Percentiles rank a stretch among this genome's conserved stretches.
phyloP scores from a whole-genome alignment of 2,329 filamentous ascomycete genomes.

The Pseudogymnoascus sp. region DNA sequence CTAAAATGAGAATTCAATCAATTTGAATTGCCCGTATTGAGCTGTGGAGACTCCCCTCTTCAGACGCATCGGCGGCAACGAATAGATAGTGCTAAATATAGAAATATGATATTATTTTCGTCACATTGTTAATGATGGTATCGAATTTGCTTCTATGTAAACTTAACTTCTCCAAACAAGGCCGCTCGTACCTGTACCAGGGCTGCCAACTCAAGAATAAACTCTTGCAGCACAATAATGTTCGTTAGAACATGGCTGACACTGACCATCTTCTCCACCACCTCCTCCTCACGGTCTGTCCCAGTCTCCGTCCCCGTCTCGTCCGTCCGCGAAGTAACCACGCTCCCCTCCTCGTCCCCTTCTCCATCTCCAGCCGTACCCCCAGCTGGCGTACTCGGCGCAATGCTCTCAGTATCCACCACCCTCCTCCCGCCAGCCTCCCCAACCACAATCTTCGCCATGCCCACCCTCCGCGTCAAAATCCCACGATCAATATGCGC shows the following conservation, averaged over 20 bases:
- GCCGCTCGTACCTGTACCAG: conserved; percentile 66
- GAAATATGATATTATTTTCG: not conserved
- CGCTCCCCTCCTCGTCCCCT: conserved; percentile 15
- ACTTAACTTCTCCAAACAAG: conserved; percentile 68
- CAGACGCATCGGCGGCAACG: not conserved
- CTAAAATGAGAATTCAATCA: not conserved
- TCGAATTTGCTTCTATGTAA: conserved; percentile 31
- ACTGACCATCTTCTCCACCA: conserved; percentile 40
- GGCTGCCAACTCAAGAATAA: conserved; percentile 67
- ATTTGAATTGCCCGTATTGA: not conserved
- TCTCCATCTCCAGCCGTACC: conserved; percentile 21
- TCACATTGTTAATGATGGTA: not conserved
- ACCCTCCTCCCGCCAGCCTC: not conserved
- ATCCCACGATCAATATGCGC: conserved; percentile 57
- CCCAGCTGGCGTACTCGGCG: conserved; percentile 11
- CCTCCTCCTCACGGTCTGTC: conserved; percentile 20
- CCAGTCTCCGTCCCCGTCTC: conserved; percentile 16
- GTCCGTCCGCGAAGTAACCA: conserved; percentile 10
- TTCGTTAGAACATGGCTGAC: conserved; percentile 75
- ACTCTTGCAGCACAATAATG: conserved; percentile 69
- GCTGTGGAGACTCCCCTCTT: not conserved
- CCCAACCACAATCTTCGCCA: conserved; percentile 29
- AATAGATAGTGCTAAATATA: not conserved
- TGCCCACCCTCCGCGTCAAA: conserved; percentile 43
- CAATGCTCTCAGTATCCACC: conserved; percentile 9